Percentiles rank a stretch among this genome's conserved stretches.
Conservation (phyloP, 176 grass and related monocot genomes). For the sorghum (Sorghum bicolor) region DNA sequence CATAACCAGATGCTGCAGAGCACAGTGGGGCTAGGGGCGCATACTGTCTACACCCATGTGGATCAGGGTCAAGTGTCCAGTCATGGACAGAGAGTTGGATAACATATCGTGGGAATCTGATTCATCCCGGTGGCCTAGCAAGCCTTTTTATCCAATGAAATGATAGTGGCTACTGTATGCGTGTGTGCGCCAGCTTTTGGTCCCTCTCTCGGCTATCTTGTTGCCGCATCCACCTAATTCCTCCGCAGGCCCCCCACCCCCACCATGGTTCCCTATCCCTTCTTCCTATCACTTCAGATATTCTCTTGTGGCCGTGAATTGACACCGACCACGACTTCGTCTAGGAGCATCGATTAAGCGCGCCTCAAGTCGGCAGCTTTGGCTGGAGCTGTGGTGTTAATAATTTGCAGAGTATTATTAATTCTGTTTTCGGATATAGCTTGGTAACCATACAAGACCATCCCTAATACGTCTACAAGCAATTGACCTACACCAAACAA, state of each 20-base stretch:
- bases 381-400: not conserved
- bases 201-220: conserved; percentile 48
- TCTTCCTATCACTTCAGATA: conserved; percentile 41
- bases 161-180: conserved; percentile 48
- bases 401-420: not conserved
- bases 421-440: not conserved
- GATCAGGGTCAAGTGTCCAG: conserved; percentile 37
- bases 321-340: conserved; percentile 18
- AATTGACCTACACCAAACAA: not conserved
- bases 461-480: too few relatives aligned
- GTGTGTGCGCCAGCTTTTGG: conserved; percentile 41
- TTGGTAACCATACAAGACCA: not conserved
- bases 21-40: not conserved
- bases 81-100: conserved; percentile 26
- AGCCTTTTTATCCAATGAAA: conserved; percentile 55
- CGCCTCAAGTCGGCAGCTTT: not conserved
- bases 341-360: not conserved
- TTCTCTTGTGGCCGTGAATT: conserved; percentile 21
- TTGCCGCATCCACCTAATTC: conserved; percentile 78
- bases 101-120: conserved; percentile 56
- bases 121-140: conserved; percentile 39
- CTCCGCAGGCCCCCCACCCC: conserved; percentile 22
- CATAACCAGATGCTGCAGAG: not conserved
- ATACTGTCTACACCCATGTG: not conserved
- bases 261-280: conserved; percentile 49